Evolutionary conservation across 345 rosid genomes (phyloP), one percentile per base, ranked within the genome.

Genomic region (Erysimum cheiranthoides): DNA sequence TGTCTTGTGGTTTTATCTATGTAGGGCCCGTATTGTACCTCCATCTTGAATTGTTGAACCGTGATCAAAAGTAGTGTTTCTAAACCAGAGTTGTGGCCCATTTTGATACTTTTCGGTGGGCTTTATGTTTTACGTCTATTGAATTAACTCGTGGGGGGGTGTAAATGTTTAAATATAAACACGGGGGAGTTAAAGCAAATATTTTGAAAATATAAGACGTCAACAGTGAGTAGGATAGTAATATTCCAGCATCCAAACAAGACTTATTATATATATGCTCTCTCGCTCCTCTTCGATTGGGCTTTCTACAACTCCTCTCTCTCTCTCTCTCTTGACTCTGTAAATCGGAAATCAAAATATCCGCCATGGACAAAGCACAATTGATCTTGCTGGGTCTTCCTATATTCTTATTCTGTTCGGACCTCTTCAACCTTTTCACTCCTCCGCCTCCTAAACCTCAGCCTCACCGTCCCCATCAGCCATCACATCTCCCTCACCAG

Each of bases 401-500:
- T 3, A 78, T 90, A 14, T 85, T 90, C 62, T 87, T 90, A 4
- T 69, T 91, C 5, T 85, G 76, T 81, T 74, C 87, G 16, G 98
- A 93, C 76, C 73, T 93, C 62, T 32, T 89, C 68, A 81, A 73
- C 60, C 88, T 91, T 16, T 90, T 86, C 86, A 76, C 89, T 57
- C 93, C 93, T 12, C 91, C 93, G n/a, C 93, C 93, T 14, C 81
- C 81, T 1, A 81, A 79, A 56, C 86, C 86, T 30, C 72, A 61
- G 58, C 83, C n/a, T 16, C 80, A 60, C 30, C 79, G 69, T 59
- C 69, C 79, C 1, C 61, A 60, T 40, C 85, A 66, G 54, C 57
- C 86, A 77, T 67, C 86, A 58, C 67, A 82, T 46, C 46, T 78
- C 47, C 40, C 76, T 31, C 73, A 31, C 59, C 77, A 66, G 66